Conservation (phyloP, 2,329 filamentous ascomycete genomes). For the Aspergillus udagawae region DNA sequence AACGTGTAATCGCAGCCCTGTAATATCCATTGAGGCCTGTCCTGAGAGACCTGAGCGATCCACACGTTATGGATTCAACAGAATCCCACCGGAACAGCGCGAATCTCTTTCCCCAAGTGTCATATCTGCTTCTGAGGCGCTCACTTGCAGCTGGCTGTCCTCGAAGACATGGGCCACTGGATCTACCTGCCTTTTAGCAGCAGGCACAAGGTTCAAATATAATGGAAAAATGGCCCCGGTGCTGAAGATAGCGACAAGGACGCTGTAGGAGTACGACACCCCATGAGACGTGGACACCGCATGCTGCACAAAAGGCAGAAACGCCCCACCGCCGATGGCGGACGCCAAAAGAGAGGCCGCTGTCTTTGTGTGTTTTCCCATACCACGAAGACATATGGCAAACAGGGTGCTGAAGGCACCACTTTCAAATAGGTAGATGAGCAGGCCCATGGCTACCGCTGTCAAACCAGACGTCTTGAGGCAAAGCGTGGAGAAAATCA, state of each 20-base stretch:
- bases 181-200: slow-evolving; percentile 49
- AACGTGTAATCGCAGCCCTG: too few species aligned
- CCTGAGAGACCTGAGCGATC: too few species aligned
- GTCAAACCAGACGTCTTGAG: slow-evolving; percentile 46
- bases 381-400: slow-evolving; percentile 54
- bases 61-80: too few species aligned
- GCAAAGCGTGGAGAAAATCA: slow-evolving; percentile 49
- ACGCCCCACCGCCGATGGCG: slow-evolving; percentile 51
- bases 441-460: slow-evolving; percentile 46
- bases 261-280: slow-evolving; percentile 49
- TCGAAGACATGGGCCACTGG: slow-evolving; percentile 27
- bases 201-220: slow-evolving; percentile 49
- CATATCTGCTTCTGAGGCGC: too few species aligned
- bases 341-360: slow-evolving; percentile 52
- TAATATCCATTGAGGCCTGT: too few species aligned
- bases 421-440: slow-evolving; percentile 58
- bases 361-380: slow-evolving; percentile 56
- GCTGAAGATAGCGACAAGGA: slow-evolving; percentile 51
- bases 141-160: too few species aligned
- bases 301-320: slow-evolving; percentile 54
- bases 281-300: slow-evolving; percentile 36
- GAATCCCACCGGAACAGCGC: too few species aligned
- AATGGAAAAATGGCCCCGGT: slow-evolving; percentile 52
- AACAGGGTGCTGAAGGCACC: slow-evolving; percentile 58
- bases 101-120: too few species aligned